Evolutionary conservation across 129 eudicot species (phyloP).

Genomic region (Flaveria brownii): DNA sequence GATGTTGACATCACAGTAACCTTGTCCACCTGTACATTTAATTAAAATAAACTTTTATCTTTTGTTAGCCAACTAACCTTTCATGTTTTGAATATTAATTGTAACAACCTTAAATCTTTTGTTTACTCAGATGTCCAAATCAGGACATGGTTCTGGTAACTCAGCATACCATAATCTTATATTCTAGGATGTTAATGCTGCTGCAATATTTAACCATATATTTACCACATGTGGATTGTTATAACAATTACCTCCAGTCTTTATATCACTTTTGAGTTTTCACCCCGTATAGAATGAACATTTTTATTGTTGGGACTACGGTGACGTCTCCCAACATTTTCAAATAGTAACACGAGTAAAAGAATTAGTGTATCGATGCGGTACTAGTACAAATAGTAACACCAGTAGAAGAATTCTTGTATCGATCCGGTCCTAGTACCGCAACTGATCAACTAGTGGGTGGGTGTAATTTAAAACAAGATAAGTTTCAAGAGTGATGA

Average conservation of each 20-base stretch:
- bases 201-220: not conserved
- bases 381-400: no score
- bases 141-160: not conserved
- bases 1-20: not conserved
- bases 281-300: not conserved
- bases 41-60: not conserved
- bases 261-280: not conserved
- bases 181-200: not conserved
- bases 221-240: not conserved
- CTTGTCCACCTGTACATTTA: not conserved
- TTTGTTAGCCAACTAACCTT: not conserved
- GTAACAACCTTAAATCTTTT: not conserved
- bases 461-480: not conserved
- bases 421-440: no score
- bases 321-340: no score
- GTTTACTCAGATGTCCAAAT: not conserved
- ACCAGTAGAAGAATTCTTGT: no score
- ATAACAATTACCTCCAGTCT: not conserved
- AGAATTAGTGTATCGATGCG: no score
- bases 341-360: no score
- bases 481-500: not conserved
- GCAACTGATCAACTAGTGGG: not conserved
- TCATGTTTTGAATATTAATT: not conserved
- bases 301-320: no score
- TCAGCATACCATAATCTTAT: not conserved